Conservation (phyloP, 2,329 filamentous ascomycete genomes). For the Seiridium cupressi region DNA sequence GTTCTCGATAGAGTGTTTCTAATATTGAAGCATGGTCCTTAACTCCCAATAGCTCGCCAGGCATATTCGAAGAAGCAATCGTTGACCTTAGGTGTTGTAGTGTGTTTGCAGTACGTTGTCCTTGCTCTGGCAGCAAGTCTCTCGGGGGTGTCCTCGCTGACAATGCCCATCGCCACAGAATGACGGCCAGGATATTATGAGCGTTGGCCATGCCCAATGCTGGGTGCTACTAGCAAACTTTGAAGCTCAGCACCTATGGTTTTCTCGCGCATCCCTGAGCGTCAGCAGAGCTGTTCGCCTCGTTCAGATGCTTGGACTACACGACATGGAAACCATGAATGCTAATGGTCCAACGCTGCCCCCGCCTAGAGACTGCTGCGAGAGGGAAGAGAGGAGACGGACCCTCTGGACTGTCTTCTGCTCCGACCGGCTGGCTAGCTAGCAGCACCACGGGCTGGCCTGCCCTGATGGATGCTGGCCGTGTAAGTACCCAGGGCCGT, state of each 20-base stretch:
- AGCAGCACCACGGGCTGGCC: background rate
- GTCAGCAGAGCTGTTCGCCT: background rate
- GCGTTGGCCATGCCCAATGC: background rate
- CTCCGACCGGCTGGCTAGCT: background rate
- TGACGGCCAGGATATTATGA: background rate
- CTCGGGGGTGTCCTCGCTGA: too few species aligned
- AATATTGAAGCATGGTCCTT: too few species aligned
- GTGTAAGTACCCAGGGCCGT: background rate
- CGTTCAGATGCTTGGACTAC: background rate
- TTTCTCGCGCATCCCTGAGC: background rate
- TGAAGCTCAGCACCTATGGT: background rate
- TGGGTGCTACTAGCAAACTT: background rate
- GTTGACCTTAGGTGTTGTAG: too few species aligned
- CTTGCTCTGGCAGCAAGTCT: too few species aligned
- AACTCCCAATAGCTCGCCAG: too few species aligned
- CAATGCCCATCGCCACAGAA: background rate
- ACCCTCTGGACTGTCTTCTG: background rate
- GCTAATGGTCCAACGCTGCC: background rate
- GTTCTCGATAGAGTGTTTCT: too few species aligned
- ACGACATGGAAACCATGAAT: background rate
- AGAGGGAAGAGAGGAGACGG: background rate
- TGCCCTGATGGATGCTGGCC: background rate
- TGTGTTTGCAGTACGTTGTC: too few species aligned
- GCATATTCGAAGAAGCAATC: too few species aligned
- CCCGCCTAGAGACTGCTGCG: background rate